phyloP scores from a whole-genome alignment of 2,329 filamentous ascomycete species.

The Bipolaris bicolor region DNA sequence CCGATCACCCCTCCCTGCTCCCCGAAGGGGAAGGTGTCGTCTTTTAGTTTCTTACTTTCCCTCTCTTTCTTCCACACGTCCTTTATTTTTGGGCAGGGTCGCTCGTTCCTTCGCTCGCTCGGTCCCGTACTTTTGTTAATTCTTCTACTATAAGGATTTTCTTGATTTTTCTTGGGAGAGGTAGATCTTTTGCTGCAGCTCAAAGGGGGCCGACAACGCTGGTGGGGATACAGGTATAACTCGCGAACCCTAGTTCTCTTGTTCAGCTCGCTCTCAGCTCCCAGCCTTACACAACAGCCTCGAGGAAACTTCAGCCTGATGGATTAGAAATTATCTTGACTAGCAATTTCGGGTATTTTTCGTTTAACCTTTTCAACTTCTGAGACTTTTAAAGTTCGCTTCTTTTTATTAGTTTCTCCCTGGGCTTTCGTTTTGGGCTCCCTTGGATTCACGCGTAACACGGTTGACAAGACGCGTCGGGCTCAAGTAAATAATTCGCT shows the following conservation, averaged over 20 bases:
- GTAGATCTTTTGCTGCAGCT: neutral
- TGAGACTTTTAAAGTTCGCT: neutral
- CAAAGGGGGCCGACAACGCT: neutral
- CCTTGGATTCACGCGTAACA: neutral
- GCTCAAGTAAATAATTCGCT: neutral
- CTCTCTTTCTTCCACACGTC: neutral
- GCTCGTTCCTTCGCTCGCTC: neutral
- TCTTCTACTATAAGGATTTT: neutral
- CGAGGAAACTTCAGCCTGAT: neutral
- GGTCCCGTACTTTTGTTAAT: neutral
- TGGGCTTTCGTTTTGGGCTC: neutral
- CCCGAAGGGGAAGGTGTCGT: neutral
- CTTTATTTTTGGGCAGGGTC: neutral
- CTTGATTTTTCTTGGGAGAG: neutral
- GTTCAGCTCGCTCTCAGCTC: neutral
- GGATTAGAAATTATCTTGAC: neutral
- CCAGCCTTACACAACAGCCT: neutral
- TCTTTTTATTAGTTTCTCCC: neutral
- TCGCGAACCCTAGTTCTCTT: neutral
- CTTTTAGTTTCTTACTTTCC: neutral
- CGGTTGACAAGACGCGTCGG: neutral
- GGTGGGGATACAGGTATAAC: neutral
- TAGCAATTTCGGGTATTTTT: neutral
- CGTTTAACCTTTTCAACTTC: neutral
- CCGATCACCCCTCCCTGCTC: neutral